Percentiles rank a stretch among this genome's conserved stretches.
These are phyloP conservation scores for Pachyrhizus erosus DNA, from an alignment of 306 rosid genomes.

Conservation along the genomic window DNA sequence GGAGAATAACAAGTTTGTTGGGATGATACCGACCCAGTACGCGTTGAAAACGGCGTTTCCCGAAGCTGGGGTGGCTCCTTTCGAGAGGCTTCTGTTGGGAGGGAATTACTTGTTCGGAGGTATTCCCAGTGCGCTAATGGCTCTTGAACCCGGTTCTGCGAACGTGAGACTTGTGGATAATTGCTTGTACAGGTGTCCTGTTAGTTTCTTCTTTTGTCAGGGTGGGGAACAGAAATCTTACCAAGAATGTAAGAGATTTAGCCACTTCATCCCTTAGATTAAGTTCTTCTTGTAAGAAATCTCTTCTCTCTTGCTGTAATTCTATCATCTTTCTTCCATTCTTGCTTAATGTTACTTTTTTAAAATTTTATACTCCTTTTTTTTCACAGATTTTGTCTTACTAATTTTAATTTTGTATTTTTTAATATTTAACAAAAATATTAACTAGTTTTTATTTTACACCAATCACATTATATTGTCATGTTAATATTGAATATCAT, in stretches of 20 bases:
- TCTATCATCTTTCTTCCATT: neutral
- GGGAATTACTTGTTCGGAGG: constrained; percentile 80
- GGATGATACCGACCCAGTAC: constrained; percentile 73
- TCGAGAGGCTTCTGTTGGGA: constrained; percentile 68
- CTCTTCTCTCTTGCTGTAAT: too few relatives aligned
- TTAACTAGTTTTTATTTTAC: too few relatives aligned
- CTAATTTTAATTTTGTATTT: too few relatives aligned
- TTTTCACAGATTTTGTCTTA: too few relatives aligned
- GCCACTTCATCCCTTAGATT: constrained; percentile 57
- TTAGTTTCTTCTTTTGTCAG: constrained; percentile 73
- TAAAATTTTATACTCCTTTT: neutral
- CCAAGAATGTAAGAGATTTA: constrained; percentile 52
- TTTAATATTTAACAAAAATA: too few relatives aligned
- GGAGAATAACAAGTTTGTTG: constrained; percentile 73
- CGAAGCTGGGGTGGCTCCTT: constrained; percentile 52
- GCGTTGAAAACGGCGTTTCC: constrained; percentile 75
- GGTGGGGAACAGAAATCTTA: constrained; percentile 74
- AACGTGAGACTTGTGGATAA: constrained; percentile 68
- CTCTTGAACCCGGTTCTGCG: constrained; percentile 66
- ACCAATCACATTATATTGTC: too few relatives aligned
- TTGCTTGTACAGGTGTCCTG: constrained; percentile 77
- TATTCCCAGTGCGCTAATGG: constrained; percentile 62
- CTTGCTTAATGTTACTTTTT: neutral
- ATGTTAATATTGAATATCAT: too few relatives aligned
- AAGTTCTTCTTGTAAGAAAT: too few relatives aligned